These are phyloP conservation scores for Apiotrichum mycotoxinovorans DNA, from an alignment of 1,284 basidiomycete species.

Conservation along the genomic window DNA sequence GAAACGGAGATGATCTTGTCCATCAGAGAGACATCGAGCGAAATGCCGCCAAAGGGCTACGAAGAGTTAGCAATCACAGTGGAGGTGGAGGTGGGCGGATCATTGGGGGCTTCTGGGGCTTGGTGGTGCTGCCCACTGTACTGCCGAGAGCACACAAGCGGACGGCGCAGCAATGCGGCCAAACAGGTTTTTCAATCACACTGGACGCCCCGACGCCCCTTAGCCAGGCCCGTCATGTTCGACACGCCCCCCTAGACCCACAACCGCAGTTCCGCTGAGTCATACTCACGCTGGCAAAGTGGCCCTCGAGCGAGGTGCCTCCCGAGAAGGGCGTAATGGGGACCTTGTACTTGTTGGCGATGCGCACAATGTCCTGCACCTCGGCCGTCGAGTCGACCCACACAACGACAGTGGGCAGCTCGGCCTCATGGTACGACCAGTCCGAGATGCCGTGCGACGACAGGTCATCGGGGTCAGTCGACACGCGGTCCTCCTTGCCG, in stretches of 20 bases:
- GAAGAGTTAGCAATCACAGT: neutral
- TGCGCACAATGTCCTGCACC: slow-evolving; percentile 42
- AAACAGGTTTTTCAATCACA: too few relatives aligned
- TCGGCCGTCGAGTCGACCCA: slow-evolving; percentile 48
- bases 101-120: too few relatives aligned
- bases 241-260: too few relatives aligned
- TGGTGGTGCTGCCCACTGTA: too few relatives aligned
- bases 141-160: too few relatives aligned
- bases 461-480: slow-evolving; percentile 45
- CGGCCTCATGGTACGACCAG: slow-evolving; percentile 49
- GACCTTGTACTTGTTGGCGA: slow-evolving; percentile 40
- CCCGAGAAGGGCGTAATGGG: slow-evolving; percentile 50
- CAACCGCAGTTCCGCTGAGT: neutral
- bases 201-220: too few relatives aligned
- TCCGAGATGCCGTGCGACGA: slow-evolving; percentile 45
- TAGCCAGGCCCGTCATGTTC: neutral
- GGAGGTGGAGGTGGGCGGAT: neutral
- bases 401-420: slow-evolving; percentile 49
- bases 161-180: too few relatives aligned
- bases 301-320: slow-evolving; percentile 48
- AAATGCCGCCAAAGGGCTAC: slow-evolving; percentile 65
- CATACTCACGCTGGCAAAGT: slow-evolving; percentile 42
- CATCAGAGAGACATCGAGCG: slow-evolving; percentile 81
- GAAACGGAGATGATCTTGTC: slow-evolving; percentile 64
- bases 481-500: slow-evolving; percentile 39